A percentile compares a stretch with the other conserved stretches of the same genome.
Evolutionary conservation across 2,329 filamentous ascomycete genomes (phyloP).

Genomic region (Ophiosphaerella korrae): DNA sequence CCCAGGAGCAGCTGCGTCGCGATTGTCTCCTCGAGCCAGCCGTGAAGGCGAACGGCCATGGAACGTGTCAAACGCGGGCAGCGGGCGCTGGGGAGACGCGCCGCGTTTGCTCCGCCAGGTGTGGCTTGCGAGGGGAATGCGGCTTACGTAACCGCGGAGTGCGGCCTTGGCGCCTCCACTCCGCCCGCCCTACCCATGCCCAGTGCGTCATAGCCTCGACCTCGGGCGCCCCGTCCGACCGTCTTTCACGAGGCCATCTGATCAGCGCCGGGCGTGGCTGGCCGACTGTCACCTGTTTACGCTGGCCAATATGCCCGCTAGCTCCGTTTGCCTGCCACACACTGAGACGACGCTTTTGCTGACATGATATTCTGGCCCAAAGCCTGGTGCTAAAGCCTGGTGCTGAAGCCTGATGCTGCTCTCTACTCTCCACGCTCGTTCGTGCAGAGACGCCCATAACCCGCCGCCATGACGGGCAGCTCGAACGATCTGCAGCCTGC

Average conservation of each 20-base stretch:
- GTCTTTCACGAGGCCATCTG: too few species aligned
- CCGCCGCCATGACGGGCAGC: slow-evolving; percentile 33
- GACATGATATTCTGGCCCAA: not conserved
- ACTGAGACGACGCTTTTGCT: not conserved
- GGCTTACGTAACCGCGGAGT: too few species aligned
- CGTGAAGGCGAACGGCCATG: slow-evolving; percentile 21
- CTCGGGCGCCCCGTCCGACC: not conserved
- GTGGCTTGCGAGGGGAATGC: not conserved
- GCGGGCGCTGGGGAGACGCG: slow-evolving; percentile 13
- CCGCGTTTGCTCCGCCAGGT: slow-evolving; percentile 10
- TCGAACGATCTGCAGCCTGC: slow-evolving; percentile 27
- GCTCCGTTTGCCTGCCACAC: too few species aligned
- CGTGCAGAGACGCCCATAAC: not conserved
- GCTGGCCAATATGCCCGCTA: too few species aligned
- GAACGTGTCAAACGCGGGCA: not conserved
- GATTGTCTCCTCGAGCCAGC: slow-evolving; percentile 32
- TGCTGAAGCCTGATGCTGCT: slow-evolving; percentile 29
- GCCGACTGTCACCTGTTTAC: too few species aligned
- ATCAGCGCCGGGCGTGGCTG: too few species aligned
- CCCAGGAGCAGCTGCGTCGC: slow-evolving; percentile 26
- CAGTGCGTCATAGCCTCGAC: not conserved
- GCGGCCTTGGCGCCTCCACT: not conserved
- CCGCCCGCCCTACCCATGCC: not conserved
- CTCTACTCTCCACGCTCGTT: slow-evolving; percentile 7
- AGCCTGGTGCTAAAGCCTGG: slow-evolving; percentile 23